Evolutionary conservation across 768 basidiomycete species (phyloP), one percentile per base, ranked within the genome.

Genomic region (Collybia mongolica): DNA sequence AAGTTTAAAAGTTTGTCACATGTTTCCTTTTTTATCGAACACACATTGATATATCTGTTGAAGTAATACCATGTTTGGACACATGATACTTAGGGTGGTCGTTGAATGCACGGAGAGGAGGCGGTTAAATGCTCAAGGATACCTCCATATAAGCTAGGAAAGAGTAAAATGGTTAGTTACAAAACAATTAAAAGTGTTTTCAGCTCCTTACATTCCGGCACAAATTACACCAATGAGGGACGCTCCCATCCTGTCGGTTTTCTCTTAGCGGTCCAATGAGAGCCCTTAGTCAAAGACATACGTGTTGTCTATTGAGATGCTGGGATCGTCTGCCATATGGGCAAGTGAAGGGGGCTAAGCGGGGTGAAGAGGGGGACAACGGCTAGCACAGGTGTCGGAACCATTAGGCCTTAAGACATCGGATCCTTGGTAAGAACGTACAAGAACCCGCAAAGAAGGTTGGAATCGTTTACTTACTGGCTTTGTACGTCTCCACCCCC

Each of bases 1-100:
- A 4, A 28, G 19, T n/a, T 12, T 3, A 32, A 14, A 32, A 11
- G 11, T 6, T 32, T 3, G 11, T 6, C 14, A 11, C 14, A 32
- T 12, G 32, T 11, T 14, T 12, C 11, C 11, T 14, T 14, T 18
- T 20, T 17, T 8, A 6, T 24, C 18, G 28, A 14, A 46, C 66
- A 26, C 54, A 70, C 76, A 57, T 71, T 70, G 7, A 56, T 60
- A 49, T 80, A 82, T 46, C 74, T 71, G 49, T 70, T 64, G 58
- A 76, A 82, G 51, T 81, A 82, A 58, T 76, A 81, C 72, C 75
- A 77, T 0, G 80, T 75, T 59, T 82, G 80, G 24, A 79, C 73
- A 54, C 76, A 80, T 2, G 81, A 79, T 7, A 82, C 81, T 82
- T 24, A 24, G 35, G 7, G 15, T 51, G 18, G 14, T 50, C 44